Evolutionary conservation across 1,284 basidiomycete species (phyloP).

Genomic region (Meira miltonrushii): DNA sequence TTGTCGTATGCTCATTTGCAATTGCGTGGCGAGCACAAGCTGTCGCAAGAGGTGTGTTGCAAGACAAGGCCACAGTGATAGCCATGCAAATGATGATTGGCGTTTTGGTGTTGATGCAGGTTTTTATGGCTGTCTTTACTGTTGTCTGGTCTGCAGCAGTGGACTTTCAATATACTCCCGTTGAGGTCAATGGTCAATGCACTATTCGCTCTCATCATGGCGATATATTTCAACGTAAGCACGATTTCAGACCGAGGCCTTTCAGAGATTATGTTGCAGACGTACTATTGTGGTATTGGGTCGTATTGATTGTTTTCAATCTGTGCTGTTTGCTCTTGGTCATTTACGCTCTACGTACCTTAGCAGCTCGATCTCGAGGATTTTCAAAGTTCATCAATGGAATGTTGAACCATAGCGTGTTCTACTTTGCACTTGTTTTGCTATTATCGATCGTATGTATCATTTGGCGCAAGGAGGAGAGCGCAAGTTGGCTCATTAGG

Average conservation of each 20-base stretch:
- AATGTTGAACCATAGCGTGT: slow-evolving; percentile 8
- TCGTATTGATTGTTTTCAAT: slow-evolving; percentile 3
- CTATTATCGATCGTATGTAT: neutral
- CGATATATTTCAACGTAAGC: too few species aligned
- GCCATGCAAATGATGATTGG: slow-evolving; percentile 2
- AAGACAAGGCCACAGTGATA: neutral
- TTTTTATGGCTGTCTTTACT: slow-evolving; percentile 1
- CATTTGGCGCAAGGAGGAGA: neutral
- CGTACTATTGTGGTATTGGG: neutral
- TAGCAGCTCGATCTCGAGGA: neutral
- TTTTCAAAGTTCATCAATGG: slow-evolving; percentile 10
- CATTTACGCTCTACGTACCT: neutral
- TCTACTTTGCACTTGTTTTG: slow-evolving; percentile 1
- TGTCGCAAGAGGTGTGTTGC: slow-evolving; percentile 10
- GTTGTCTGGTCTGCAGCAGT: neutral
- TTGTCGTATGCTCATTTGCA: slow-evolving; percentile 2
- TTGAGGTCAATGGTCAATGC: neutral
- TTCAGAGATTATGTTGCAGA: neutral
- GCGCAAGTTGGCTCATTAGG: neutral
- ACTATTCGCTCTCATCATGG: neutral
- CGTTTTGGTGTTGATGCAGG: neutral
- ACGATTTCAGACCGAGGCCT: neutral
- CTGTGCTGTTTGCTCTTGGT: neutral
- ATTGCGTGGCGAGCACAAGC: slow-evolving; percentile 10
- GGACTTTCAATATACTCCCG: neutral